phyloP scores from a whole-genome alignment of 164 flowering plant genomes.

The Tetrastigma voinierianum region DNA sequence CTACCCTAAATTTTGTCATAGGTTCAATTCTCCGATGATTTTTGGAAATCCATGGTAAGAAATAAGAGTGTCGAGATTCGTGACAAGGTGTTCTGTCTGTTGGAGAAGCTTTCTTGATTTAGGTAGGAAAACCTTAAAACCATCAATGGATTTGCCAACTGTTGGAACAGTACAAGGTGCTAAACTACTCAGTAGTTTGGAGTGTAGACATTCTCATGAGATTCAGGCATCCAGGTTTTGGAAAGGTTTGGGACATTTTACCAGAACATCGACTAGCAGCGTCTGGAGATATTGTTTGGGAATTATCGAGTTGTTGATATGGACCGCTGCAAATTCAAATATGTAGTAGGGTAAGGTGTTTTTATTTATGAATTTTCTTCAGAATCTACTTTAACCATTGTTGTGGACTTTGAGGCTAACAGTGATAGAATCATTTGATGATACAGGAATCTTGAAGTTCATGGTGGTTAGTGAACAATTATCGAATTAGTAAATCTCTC shows the following conservation, averaged over 20 bases:
- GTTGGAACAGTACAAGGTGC: slow-evolving; percentile 12
- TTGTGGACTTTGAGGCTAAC: too few species aligned
- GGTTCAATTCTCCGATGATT: slow-evolving; percentile 19
- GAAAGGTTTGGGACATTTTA: slow-evolving; percentile 23
- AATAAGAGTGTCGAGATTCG: neutral
- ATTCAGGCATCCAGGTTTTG: slow-evolving; percentile 13
- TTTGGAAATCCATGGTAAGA: slow-evolving; percentile 11
- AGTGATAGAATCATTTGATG: too few species aligned
- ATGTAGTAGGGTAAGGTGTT: slow-evolving; percentile 9
- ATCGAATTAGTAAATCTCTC: too few species aligned
- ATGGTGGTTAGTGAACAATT: too few species aligned
- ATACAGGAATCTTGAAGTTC: too few species aligned
- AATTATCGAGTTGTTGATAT: slow-evolving; percentile 7
- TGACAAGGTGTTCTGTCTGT: neutral
- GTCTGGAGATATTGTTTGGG: neutral
- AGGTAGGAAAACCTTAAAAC: slow-evolving; percentile 5
- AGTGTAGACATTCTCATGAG: slow-evolving; percentile 11
- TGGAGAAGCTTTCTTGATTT: slow-evolving; percentile 13
- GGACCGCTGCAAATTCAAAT: slow-evolving; percentile 12
- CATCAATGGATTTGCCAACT: slow-evolving; percentile 8
- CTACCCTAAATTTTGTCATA: neutral
- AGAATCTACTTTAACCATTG: too few species aligned
- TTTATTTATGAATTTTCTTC: too few species aligned
- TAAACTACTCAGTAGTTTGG: slow-evolving; percentile 9
- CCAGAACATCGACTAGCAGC: slow-evolving; percentile 9